Evolutionary conservation across 1,284 basidiomycete species (phyloP), one percentile per base, ranked within the genome.

Genomic region (Stereum hirsutum): DNA sequence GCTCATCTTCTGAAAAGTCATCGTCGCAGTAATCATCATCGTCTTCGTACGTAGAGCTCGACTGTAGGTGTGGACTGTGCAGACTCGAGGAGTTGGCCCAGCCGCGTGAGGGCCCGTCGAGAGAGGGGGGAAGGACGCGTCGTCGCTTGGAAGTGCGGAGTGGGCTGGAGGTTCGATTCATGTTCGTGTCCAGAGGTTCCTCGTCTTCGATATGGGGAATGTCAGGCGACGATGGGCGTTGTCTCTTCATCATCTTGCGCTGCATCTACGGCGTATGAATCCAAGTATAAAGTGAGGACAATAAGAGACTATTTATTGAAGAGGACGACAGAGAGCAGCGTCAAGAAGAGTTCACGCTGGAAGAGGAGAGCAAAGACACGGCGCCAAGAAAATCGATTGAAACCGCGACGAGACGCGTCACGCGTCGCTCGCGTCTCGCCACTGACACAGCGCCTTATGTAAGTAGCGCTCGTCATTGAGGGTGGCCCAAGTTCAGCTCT

Each of bases 221-320:
- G 12, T 43, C 23, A 20, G 46, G 31, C 10, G 47, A 43, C 11
- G 75, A 78, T 6, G 77, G 70, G 42, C 83, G 65, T 46, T 75
- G 80, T 51, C 84, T 70, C 57, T 87, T 87, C 50, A 86, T 62
- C 83, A 86, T 87, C n/a, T n/a, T n/a, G n/a, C n/a, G n/a, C n/a
- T n/a, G n/a, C n/a, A n/a, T n/a, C n/a, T n/a, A n/a, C n/a, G n/a
- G n/a, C n/a, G n/a, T n/a, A n/a, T n/a, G n/a, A n/a, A n/a, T n/a
- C n/a, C n/a, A n/a, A n/a, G n/a, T n/a, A n/a, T n/a, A n/a, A n/a
- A n/a, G n/a, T n/a, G n/a, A n/a, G n/a, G n/a, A n/a, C n/a, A n/a
- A n/a, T n/a, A n/a, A n/a, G n/a, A n/a, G n/a, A n/a, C n/a, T n/a
- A n/a, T n/a, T n/a, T n/a, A n/a, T n/a, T n/a, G n/a, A n/a, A n/a